These are phyloP conservation scores for Colletotrichum scovillei DNA, from an alignment of 2,329 filamentous ascomycete genomes.

Conservation along the genomic window DNA sequence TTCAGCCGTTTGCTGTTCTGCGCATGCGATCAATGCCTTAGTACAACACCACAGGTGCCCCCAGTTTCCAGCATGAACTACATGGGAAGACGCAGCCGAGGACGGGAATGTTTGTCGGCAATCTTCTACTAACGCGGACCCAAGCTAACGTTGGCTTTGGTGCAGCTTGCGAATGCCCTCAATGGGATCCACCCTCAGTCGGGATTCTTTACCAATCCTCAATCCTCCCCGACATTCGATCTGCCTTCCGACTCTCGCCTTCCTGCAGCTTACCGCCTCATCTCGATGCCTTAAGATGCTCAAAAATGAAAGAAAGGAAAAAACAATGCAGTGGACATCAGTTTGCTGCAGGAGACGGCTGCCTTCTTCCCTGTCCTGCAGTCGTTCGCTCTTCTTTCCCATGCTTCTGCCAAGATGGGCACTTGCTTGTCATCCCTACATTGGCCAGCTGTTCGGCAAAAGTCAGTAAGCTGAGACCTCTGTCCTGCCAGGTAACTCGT, in stretches of 20 bases:
- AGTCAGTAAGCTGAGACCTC: slow-evolving; percentile 4
- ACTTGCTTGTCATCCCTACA: background rate
- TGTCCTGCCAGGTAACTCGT: background rate
- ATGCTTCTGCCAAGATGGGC: background rate
- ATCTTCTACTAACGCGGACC: background rate
- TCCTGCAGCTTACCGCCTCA: slow-evolving; percentile 4
- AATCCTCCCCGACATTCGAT: background rate
- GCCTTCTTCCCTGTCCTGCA: background rate
- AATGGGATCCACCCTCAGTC: background rate
- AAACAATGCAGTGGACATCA: background rate
- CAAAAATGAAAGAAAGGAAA: background rate
- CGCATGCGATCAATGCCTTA: background rate
- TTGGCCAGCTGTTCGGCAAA: background rate
- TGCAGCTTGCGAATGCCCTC: slow-evolving; percentile 16
- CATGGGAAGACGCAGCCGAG: background rate
- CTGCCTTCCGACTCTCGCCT: background rate
- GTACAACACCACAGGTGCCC: background rate
- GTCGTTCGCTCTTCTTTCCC: background rate
- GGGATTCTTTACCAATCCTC: background rate
- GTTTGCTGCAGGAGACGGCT: background rate
- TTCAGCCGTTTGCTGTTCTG: background rate
- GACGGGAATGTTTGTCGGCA: background rate
- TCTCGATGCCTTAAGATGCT: background rate
- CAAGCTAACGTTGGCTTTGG: background rate
- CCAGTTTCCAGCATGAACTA: background rate